These are phyloP conservation scores for Prunus salicina DNA, from an alignment of 306 rosid species.

Conservation along the genomic window DNA sequence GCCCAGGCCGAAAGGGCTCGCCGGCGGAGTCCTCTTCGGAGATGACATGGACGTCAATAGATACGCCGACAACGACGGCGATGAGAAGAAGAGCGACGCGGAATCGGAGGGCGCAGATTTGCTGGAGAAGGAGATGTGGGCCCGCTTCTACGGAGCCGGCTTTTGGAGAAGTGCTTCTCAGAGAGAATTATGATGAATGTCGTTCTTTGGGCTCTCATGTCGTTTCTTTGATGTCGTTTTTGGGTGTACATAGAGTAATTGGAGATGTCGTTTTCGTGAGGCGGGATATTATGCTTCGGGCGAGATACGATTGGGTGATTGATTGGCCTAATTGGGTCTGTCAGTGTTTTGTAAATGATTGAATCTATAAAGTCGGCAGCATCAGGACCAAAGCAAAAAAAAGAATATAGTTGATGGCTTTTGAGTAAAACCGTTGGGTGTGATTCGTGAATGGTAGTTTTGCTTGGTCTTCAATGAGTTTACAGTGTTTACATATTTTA, in stretches of 20 bases:
- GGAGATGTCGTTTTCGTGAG: background rate
- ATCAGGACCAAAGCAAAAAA: background rate
- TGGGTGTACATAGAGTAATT: background rate
- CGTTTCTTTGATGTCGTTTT: background rate
- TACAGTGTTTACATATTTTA: too few relatives aligned
- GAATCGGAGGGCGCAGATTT: constrained; percentile 23
- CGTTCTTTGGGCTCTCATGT: background rate
- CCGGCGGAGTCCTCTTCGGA: background rate
- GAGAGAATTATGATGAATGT: constrained; percentile 20
- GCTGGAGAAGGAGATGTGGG: constrained; percentile 72
- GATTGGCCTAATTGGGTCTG: background rate
- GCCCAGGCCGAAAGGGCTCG: background rate
- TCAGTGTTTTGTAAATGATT: background rate
- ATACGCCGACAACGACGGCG: background rate
- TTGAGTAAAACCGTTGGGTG: background rate
- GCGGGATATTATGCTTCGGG: background rate
- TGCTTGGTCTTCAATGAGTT: too few relatives aligned
- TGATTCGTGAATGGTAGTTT: background rate
- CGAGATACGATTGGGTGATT: background rate
- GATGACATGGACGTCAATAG: background rate
- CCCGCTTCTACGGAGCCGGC: constrained; percentile 56
- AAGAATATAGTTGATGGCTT: background rate
- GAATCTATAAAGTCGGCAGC: background rate
- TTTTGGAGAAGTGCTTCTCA: constrained; percentile 73
- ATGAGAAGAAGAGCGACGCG: background rate